phyloP scores from a whole-genome alignment of 176 grass and related monocot genomes.

The Melocanna baccifera region DNA sequence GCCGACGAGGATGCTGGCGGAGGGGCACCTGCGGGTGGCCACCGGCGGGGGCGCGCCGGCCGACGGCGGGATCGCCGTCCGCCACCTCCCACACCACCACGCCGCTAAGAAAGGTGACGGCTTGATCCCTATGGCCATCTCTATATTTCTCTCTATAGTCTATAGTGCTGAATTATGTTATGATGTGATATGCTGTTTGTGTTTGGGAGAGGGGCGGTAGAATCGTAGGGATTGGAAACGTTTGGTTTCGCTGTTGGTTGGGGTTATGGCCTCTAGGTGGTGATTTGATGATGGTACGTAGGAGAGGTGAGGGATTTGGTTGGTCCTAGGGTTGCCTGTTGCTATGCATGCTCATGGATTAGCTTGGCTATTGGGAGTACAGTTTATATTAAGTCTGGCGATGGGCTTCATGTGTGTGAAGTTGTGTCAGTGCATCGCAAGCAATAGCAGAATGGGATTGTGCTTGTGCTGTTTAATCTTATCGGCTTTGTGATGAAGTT shows the following conservation, averaged over 20 bases:
- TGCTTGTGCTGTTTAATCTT: not conserved
- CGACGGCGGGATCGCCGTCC: slow-evolving; percentile 59
- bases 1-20: slow-evolving; percentile 60
- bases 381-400: not conserved
- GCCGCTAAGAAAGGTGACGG: slow-evolving; percentile 42
- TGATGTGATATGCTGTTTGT: not conserved
- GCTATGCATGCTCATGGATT: not conserved
- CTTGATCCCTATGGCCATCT: not conserved
- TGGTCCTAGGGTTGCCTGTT: not conserved
- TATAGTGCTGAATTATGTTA: not conserved
- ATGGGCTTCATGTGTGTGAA: not conserved
- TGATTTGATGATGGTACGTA: not conserved
- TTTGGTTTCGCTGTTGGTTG: not conserved
- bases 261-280: not conserved
- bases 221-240: not conserved
- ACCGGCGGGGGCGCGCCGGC: slow-evolving; percentile 49
- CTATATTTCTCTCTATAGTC: not conserved
- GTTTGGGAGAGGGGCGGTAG: not conserved
- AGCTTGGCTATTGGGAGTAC: not conserved
- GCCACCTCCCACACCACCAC: slow-evolving; percentile 61
- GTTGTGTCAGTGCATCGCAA: not conserved
- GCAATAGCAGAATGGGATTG: not conserved
- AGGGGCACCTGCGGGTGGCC: slow-evolving; percentile 54
- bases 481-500: not conserved
- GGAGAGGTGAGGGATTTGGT: not conserved